Conservation (phyloP, 768 basidiomycete genomes). For the Mrakia hoshinonis region DNA sequence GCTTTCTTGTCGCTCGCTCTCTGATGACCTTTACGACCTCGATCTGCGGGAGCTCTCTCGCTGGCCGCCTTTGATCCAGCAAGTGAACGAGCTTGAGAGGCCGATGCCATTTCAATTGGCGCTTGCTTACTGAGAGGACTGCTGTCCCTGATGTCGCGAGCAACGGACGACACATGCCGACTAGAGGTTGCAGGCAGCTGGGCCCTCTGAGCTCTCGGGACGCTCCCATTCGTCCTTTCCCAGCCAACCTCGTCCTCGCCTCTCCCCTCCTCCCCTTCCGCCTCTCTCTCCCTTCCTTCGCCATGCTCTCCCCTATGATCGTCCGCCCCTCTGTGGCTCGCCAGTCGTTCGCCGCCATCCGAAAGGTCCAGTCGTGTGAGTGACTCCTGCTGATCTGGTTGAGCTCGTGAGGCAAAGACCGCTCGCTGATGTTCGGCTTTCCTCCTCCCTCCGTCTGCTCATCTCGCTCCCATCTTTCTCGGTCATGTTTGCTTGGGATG, state of each 20-base stretch:
- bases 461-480: not conserved
- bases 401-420: not conserved
- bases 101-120: too few species aligned
- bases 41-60: too few species aligned
- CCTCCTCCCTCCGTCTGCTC: too few species aligned
- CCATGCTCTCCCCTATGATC: not conserved
- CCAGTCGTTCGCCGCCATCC: not conserved
- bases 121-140: too few species aligned
- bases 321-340: not conserved
- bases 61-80: too few species aligned
- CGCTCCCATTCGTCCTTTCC: not conserved
- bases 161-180: too few species aligned
- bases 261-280: not conserved
- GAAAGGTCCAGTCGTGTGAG: not conserved
- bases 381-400: not conserved
- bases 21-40: too few species aligned
- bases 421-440: constrained; percentile 9
- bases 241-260: not conserved
- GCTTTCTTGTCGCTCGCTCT: not conserved
- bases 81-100: too few species aligned
- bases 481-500: not conserved
- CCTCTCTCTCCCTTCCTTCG: not conserved
- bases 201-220: not conserved
- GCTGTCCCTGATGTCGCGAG: too few species aligned
- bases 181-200: too few species aligned